Evolutionary conservation across 768 basidiomycete species (phyloP), one percentile per base, ranked within the genome.

Genomic region (Mycena leptocephala): DNA sequence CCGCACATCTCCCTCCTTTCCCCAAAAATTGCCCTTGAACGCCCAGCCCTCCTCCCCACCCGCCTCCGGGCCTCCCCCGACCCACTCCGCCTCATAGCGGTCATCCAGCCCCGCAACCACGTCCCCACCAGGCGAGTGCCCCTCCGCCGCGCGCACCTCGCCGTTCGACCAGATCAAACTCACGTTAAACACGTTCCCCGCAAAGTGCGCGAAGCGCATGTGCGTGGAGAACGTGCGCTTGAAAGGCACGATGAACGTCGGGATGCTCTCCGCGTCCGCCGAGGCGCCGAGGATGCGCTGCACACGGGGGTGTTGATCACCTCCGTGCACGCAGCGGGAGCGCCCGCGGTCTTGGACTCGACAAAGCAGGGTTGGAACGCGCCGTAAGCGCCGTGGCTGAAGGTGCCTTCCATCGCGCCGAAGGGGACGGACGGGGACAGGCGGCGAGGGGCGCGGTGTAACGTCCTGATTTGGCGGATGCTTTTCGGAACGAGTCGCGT

Each of bases 1-100:
- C 16, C 72, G 72, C 26, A 84, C 82, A 62, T 85, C 85, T 0
- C 85, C 87, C 59, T 85, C 84, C 79, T 81, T 86, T 0, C 87
- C 87, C 87, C 86, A 88, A 77, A 89, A 85, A 3, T 83, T 82
- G 2, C 86, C 85, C 68, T 81, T 84, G 62, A 88, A 86, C 30
- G 86, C 85, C 64, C 86, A 77, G 0, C 87, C 87, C 65, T 85
- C 84, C n/a, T 81, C 80, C 3, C 78, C 77, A 11, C 72, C 80
- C 5, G 63, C 64, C 26, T 58, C 79, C 5, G n/a, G n/a, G n/a
- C 48, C 55, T 0, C 77, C 80, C 9, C 39, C 59, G 20, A 88
- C 85, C 87, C 86, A 88, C 63, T 88, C 87, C 13, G 83, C 85
- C 37, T 84, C 84, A 69, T 82, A 88, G 51, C 79, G 76, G 41